These are phyloP conservation scores for Naegleria lovaniensis DNA, from an alignment of 208 protist species.

Conservation along the genomic window DNA sequence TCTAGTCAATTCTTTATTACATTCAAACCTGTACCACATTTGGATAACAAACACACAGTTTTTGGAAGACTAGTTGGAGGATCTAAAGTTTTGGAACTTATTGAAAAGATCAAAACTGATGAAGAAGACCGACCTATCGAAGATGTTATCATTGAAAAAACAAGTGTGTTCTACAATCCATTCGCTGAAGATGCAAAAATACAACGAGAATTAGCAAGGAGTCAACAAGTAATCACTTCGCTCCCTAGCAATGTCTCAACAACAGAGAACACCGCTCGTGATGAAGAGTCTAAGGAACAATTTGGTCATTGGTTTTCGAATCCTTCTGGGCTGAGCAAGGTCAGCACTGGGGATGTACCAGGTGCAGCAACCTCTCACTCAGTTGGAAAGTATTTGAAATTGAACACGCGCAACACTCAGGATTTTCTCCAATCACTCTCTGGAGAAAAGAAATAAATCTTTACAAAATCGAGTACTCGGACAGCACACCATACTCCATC, in stretches of 20 bases:
- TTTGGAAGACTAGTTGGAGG: constrained; percentile 52
- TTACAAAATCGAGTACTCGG: too few species aligned
- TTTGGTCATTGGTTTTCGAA: background rate
- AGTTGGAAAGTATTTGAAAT: constrained; percentile 15
- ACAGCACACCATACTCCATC: too few species aligned
- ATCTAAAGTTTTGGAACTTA: constrained; percentile 31
- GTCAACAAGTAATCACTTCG: background rate
- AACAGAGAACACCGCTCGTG: too few species aligned
- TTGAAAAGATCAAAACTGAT: constrained; percentile 34
- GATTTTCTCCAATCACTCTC: too few species aligned
- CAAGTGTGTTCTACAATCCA: background rate
- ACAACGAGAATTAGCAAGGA: background rate
- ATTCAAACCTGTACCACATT: background rate
- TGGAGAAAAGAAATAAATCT: too few species aligned
- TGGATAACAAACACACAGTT: constrained; percentile 63
- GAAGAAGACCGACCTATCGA: constrained; percentile 35
- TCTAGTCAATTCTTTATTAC: constrained; percentile 49
- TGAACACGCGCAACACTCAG: background rate
- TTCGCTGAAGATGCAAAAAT: background rate
- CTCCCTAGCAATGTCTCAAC: too few species aligned
- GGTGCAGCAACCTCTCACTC: background rate
- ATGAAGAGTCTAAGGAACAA: background rate
- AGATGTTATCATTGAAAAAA: constrained; percentile 32
- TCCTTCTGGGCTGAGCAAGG: background rate
- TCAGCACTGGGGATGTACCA: too few species aligned